phyloP scores from a whole-genome alignment of 805 yeast species.

The Saccharomycopsis sp. region DNA sequence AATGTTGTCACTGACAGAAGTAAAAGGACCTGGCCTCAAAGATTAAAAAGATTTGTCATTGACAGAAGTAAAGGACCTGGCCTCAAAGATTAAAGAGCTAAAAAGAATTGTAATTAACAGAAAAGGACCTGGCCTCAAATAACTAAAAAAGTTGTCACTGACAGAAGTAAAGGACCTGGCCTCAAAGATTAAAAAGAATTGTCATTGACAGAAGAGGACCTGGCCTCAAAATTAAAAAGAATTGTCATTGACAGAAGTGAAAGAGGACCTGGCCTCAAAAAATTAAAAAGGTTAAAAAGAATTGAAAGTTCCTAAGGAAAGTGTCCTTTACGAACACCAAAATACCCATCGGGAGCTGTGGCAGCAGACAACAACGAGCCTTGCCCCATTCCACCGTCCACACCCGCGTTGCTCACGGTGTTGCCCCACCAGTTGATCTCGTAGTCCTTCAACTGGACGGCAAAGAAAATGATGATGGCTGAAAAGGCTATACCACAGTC shows the following conservation, averaged over 20 bases:
- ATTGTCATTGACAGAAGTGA: neutral
- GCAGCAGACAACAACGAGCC: conserved; percentile 18
- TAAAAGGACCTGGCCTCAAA: neutral
- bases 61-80: neutral
- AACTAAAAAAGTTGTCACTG: neutral
- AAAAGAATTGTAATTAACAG: no score
- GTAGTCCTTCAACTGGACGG: conserved; percentile 37
- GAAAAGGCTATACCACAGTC: conserved; percentile 58
- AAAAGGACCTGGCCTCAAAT: neutral
- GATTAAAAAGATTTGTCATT: neutral
- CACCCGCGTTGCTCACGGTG: conserved; percentile 30
- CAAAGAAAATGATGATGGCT: conserved; percentile 47
- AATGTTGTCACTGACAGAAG: neutral
- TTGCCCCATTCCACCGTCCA: conserved; percentile 30
- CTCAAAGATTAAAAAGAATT: neutral
- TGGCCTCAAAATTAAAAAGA: no score
- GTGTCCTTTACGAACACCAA: conserved; percentile 24
- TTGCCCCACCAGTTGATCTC: conserved; percentile 62
- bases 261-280: neutral
- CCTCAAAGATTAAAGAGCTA: no score
- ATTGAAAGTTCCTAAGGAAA: neutral
- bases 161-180: neutral
- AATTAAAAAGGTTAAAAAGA: neutral
- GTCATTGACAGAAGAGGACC: neutral
- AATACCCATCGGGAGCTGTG: conserved; percentile 30